These are phyloP conservation scores for Clonostachys rosea DNA, from an alignment of 2,329 filamentous ascomycete species.

Conservation along the genomic window DNA sequence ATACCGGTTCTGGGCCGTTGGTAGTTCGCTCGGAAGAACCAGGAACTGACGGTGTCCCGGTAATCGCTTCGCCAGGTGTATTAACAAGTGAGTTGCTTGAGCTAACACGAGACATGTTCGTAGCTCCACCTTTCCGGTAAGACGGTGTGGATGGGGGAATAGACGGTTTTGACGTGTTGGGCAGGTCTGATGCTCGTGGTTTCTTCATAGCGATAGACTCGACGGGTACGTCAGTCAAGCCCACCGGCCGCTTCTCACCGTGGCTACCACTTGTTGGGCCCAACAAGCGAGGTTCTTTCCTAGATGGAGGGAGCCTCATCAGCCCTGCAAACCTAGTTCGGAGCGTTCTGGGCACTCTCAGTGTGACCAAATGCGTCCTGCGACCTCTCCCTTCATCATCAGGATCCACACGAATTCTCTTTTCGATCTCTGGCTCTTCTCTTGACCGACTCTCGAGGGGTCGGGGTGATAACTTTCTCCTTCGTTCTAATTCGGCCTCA, in stretches of 20 bases:
- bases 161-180: conserved; percentile 17
- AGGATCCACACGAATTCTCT: neutral
- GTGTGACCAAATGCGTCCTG: conserved; percentile 31
- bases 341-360: conserved; percentile 44
- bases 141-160: conserved; percentile 47
- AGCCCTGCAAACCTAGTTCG: conserved; percentile 39
- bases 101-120: conserved; percentile 47
- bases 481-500: conserved; percentile 30
- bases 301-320: conserved; percentile 33
- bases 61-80: conserved; percentile 42
- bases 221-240: conserved; percentile 22
- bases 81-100: conserved; percentile 47
- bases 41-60: conserved; percentile 16
- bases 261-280: conserved; percentile 15
- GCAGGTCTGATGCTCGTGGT: conserved; percentile 35
- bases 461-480: conserved; percentile 19
- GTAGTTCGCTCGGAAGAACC: neutral
- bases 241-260: conserved; percentile 39
- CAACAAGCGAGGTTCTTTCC: conserved; percentile 25
- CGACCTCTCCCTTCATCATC: conserved; percentile 13
- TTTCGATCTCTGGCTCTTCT: neutral
- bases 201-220: conserved; percentile 32
- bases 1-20: neutral
- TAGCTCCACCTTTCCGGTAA: conserved; percentile 33
- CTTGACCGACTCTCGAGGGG: conserved; percentile 1